Base-by-base conservation (phyloP, 2,329 filamentous ascomycete genomes). In the Thermothelomyces thermophilus region DNA sequence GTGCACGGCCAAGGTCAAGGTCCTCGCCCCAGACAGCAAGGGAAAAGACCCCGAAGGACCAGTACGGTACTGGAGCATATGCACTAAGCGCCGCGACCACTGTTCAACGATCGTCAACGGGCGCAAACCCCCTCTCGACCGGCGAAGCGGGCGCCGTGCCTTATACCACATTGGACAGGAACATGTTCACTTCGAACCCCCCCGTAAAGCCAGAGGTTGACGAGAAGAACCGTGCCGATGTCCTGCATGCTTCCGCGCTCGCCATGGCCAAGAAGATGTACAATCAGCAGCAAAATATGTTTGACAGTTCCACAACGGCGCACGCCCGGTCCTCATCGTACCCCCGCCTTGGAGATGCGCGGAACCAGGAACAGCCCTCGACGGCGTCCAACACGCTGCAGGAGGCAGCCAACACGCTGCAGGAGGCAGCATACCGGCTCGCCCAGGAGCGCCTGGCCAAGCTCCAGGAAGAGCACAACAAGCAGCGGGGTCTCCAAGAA, bases 211-310 rank as follows among this genome's bases (percentile, higher is more conserved):
- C 78, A 2, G 87, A 94, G 61, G 70, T 82, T 0, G 84, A 93
- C 35, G 89, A 95, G 61, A 78, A 83, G 64, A 82, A 79, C 54
- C 80, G 79, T 51, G 79, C 83, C 39, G 85, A 89, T 57, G 81
- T 83, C 4, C 72, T 95, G 2, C 85, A 84, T 56, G 87, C 89
- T 26, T 91, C 89, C 17, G 89, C 90, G 2, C 73, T 95, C 3
- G 87, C 86, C 10, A 95, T 96, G 89, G 90, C 90, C 6, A 86
- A 84, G 67, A 81, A 85, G 58, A 91, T 95, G 82, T 95, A 90
- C 63, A 79, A 73, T 10, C 73, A 80, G 30, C 83, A 89, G 58
- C 80, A 87, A 54, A 79, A 76, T 53, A 76, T 75, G 53, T 72
- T 77, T 1, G 77, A 83, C 6, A 70, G 82, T 4, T 71, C 74